Evolutionary conservation across 2,329 filamentous ascomycete species (phyloP).

Genomic region (Aspergillus persii): DNA sequence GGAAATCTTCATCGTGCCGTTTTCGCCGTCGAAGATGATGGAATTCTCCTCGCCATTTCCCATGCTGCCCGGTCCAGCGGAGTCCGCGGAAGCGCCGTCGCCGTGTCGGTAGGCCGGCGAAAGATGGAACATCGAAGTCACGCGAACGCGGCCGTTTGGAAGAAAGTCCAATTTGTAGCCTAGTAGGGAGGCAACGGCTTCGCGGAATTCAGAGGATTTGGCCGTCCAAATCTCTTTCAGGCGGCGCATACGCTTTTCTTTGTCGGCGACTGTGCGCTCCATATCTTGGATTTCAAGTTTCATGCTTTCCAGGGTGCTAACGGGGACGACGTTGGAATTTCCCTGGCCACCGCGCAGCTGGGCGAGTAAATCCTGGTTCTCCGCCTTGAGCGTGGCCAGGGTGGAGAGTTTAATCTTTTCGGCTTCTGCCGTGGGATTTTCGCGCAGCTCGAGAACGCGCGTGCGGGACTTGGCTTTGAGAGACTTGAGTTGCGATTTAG

Average conservation of each 20-base stretch:
- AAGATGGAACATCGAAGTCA: constrained; percentile 81
- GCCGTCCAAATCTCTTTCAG: constrained; percentile 90
- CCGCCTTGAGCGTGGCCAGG: constrained; percentile 71
- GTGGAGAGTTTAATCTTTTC: constrained; percentile 83
- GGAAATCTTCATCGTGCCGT: constrained; percentile 96
- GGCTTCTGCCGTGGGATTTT: constrained; percentile 85
- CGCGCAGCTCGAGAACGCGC: constrained; percentile 78
- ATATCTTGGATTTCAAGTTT: constrained; percentile 73
- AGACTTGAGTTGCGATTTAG: constrained; percentile 68
- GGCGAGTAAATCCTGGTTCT: constrained; percentile 78
- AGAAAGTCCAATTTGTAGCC: constrained; percentile 96
- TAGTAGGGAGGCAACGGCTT: constrained; percentile 86
- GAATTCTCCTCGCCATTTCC: constrained; percentile 53
- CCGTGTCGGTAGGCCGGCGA: constrained; percentile 49
- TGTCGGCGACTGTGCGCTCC: constrained; percentile 64
- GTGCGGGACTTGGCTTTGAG: constrained; percentile 69
- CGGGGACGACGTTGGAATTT: constrained; percentile 65
- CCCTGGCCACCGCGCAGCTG: constrained; percentile 59
- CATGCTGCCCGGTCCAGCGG: constrained; percentile 42
- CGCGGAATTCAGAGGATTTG: constrained; percentile 92
- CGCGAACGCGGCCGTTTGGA: constrained; percentile 92
- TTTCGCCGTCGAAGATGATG: constrained; percentile 85
- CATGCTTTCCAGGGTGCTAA: constrained; percentile 70
- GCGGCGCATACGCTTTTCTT: constrained; percentile 77
- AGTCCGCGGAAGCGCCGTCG: constrained; percentile 58